Conservation (phyloP, 345 rosid species). For the Eutrema yunnanense region DNA sequence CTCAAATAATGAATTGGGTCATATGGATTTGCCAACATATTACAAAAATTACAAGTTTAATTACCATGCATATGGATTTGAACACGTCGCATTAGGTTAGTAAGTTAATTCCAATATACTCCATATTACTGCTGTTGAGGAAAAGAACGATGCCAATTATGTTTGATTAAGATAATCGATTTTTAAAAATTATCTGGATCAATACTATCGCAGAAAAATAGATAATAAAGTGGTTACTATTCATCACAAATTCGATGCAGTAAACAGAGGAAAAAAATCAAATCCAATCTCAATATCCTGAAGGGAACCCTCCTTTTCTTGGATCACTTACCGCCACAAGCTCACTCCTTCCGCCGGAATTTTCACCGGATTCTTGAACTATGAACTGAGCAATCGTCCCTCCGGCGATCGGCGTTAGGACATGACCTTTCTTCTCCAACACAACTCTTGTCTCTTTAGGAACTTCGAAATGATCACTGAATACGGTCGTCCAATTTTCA, state of each 20-base stretch:
- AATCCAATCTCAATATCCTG: slow-evolving; percentile 36
- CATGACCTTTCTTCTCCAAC: slow-evolving; percentile 45
- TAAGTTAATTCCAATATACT: background rate
- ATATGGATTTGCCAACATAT: no score
- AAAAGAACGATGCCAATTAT: background rate
- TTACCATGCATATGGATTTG: no score
- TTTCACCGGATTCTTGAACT: slow-evolving; percentile 30
- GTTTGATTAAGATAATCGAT: background rate
- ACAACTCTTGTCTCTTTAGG: slow-evolving; percentile 29
- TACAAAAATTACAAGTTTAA: no score
- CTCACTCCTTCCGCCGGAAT: slow-evolving; percentile 5
- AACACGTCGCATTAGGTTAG: background rate
- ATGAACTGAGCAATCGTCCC: slow-evolving; percentile 49
- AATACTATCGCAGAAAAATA: background rate
- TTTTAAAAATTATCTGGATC: background rate
- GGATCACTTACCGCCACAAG: slow-evolving; percentile 61
- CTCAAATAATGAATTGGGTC: no score
- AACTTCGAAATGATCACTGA: slow-evolving; percentile 41
- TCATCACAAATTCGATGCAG: background rate
- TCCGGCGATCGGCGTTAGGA: slow-evolving; percentile 33
- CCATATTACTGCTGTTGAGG: background rate
- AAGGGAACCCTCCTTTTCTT: slow-evolving; percentile 59
- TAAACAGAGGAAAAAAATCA: background rate
- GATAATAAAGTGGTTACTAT: background rate
- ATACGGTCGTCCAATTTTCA: slow-evolving; percentile 57